Evolutionary conservation across 129 eudicot species (phyloP).

Genomic region (Rutidosis leptorrhynchoides): DNA sequence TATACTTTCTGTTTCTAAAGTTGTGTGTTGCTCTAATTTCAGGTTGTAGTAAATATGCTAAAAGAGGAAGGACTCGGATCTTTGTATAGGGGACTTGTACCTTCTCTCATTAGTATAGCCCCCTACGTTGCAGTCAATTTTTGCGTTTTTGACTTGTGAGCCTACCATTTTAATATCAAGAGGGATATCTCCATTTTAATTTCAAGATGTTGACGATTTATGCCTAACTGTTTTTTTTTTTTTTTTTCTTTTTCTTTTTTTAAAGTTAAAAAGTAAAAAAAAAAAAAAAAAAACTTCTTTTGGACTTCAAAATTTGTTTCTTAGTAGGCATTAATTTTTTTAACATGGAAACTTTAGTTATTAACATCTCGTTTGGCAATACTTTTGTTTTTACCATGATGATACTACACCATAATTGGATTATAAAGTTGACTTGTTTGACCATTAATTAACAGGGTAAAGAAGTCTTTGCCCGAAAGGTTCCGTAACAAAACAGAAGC

Average conservation of each 20-base stretch:
- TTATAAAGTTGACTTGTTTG: slow-evolving; percentile 21
- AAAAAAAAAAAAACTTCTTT: no score
- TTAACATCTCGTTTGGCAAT: not conserved
- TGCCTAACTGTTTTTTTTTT: not conserved
- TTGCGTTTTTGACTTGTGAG: slow-evolving; percentile 98
- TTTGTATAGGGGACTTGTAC: slow-evolving; percentile 88
- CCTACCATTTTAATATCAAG: slow-evolving; percentile 17
- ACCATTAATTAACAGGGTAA: slow-evolving; percentile 54
- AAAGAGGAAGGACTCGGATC: slow-evolving; percentile 88
- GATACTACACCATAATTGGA: not conserved
- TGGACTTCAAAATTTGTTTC: not conserved
- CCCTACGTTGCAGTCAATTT: slow-evolving; percentile 98
- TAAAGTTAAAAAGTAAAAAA: no score
- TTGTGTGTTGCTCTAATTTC: slow-evolving; percentile 21
- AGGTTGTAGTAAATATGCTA: slow-evolving; percentile 83
- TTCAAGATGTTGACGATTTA: not conserved
- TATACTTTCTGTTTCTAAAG: slow-evolving; percentile 10
- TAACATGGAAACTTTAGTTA: not conserved
- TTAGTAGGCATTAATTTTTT: not conserved
- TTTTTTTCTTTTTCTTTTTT: no score
- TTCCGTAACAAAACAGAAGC: slow-evolving; percentile 79
- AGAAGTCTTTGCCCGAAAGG: slow-evolving; percentile 91
- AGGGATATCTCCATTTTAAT: slow-evolving; percentile 1
- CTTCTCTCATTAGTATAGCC: slow-evolving; percentile 93
- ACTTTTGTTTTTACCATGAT: not conserved